These are phyloP conservation scores for Schizosaccharomyces lindneri DNA, from an alignment of 805 yeast species.

Conservation along the genomic window DNA sequence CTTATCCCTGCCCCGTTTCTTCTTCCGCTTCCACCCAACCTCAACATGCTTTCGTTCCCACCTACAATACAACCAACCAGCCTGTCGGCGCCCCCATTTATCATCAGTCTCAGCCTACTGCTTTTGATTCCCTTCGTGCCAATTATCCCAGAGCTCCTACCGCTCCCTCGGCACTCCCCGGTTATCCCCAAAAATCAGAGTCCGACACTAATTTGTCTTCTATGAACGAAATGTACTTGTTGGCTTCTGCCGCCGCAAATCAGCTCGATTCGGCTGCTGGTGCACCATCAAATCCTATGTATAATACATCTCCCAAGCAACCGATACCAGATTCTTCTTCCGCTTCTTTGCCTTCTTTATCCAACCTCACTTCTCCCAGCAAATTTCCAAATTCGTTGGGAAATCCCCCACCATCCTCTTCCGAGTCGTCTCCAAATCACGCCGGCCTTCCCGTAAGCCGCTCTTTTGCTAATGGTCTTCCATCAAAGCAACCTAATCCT, in stretches of 20 bases:
- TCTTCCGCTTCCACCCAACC: background rate
- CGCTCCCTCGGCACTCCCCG: background rate
- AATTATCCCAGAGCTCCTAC: background rate
- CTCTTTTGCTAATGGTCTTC: background rate
- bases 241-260: constrained; percentile 23
- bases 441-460: background rate
- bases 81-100: background rate
- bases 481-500: background rate
- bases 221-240: constrained; percentile 13
- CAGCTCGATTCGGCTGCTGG: constrained; percentile 16
- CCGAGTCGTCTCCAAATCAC: background rate
- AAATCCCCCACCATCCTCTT: background rate
- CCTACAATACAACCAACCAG: background rate
- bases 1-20: background rate
- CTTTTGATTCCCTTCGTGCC: background rate
- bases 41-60: background rate
- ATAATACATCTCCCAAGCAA: background rate
- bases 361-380: background rate
- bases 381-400: background rate
- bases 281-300: background rate
- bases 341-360: background rate
- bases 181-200: background rate
- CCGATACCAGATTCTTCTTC: background rate
- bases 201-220: background rate
- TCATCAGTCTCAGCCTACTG: background rate